Conservation (phyloP, 2,329 filamentous ascomycete species). For the Aspergillus caelatus region DNA sequence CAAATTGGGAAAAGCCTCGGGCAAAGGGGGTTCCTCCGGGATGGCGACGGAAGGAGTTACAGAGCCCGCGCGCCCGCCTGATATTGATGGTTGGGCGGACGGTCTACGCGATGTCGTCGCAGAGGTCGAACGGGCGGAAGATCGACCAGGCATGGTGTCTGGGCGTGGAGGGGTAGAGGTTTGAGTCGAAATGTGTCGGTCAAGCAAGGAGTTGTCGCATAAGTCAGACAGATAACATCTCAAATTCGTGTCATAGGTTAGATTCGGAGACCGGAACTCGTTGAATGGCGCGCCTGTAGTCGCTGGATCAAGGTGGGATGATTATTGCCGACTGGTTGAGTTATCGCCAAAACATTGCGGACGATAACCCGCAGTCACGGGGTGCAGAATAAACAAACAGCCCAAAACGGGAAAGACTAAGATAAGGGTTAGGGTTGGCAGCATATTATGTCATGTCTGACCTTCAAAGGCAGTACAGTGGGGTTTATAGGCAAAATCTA, state of each 20-base stretch:
- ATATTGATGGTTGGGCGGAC: conserved; percentile 71
- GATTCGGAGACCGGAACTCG: background rate
- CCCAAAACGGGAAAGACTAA: conserved; percentile 36
- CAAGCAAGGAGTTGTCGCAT: conserved; percentile 7
- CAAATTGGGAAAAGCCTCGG: conserved; percentile 55
- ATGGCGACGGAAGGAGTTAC: conserved; percentile 47
- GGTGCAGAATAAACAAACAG: conserved; percentile 41
- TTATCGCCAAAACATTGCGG: conserved; percentile 15
- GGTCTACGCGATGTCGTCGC: conserved; percentile 41
- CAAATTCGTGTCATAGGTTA: conserved; percentile 1
- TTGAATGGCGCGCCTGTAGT: background rate
- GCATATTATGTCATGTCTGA: background rate
- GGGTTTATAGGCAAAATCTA: background rate
- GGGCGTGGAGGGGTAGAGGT: conserved; percentile 20
- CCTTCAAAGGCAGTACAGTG: background rate
- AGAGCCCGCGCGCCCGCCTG: conserved; percentile 71
- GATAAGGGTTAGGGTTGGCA: conserved; percentile 37
- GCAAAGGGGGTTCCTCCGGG: conserved; percentile 63
- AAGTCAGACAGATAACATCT: conserved; percentile 16
- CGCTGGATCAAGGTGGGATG: background rate
- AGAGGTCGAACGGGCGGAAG: conserved; percentile 42
- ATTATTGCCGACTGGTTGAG: background rate
- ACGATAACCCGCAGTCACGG: conserved; percentile 23
- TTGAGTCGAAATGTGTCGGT: conserved; percentile 6
- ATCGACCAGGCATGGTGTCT: conserved; percentile 43